Conservation (phyloP, 257 asterid species). For the Cynanchum wilfordii region DNA sequence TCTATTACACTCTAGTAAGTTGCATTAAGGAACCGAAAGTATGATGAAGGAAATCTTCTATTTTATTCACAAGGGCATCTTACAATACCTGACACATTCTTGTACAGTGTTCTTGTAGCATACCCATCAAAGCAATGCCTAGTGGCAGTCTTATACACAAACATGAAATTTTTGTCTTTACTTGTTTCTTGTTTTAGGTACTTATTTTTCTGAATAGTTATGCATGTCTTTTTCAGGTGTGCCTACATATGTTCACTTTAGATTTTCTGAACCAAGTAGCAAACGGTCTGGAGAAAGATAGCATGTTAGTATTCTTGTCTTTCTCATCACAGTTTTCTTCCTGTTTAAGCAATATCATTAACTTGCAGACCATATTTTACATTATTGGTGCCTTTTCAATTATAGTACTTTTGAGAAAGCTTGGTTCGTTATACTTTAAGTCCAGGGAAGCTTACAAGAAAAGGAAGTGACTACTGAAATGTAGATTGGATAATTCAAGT, state of each 20-base stretch:
- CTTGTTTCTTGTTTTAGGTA: background rate
- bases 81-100: background rate
- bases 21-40: background rate
- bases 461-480: background rate
- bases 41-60: background rate
- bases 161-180: background rate
- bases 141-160: background rate
- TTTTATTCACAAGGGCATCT: background rate
- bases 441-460: background rate
- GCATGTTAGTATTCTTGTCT: conserved; percentile 58
- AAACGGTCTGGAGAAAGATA: conserved; percentile 92
- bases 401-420: background rate
- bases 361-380: background rate
- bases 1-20: background rate
- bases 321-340: conserved; percentile 4
- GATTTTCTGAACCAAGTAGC: conserved; percentile 96
- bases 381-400: background rate
- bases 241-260: conserved; percentile 88
- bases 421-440: background rate
- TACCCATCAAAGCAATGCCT: background rate
- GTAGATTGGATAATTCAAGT: background rate
- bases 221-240: conserved; percentile 55
- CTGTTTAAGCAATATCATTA: background rate
- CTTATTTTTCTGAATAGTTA: background rate
- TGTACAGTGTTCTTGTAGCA: background rate